Percentiles rank a stretch among this genome's conserved stretches.
Evolutionary conservation across 306 rosid species (phyloP).

Genomic region (Gynostemma pentaphyllum): DNA sequence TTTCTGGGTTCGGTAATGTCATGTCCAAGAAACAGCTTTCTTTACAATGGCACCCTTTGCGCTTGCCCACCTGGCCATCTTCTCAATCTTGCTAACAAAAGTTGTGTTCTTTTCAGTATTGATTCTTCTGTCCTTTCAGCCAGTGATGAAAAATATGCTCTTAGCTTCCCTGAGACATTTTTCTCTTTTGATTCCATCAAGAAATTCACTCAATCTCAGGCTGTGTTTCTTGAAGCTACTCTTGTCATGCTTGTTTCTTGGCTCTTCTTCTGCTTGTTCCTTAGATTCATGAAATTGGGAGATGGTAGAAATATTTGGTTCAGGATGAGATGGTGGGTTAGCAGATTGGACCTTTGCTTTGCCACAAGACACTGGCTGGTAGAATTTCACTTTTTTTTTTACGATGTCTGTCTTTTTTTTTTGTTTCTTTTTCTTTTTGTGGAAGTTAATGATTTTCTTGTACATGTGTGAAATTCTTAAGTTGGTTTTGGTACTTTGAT

Average conservation of each 20-base stretch:
- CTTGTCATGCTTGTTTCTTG: slow-evolving; percentile 62
- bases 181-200: slow-evolving; percentile 58
- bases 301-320: slow-evolving; percentile 76
- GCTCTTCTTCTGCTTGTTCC: slow-evolving; percentile 50
- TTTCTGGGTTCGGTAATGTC: slow-evolving; percentile 32
- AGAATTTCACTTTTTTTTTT: background rate
- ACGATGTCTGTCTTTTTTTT: background rate
- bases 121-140: slow-evolving; percentile 32
- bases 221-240: slow-evolving; percentile 88
- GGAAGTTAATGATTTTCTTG: background rate
- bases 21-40: slow-evolving; percentile 53
- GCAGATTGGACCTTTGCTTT: slow-evolving; percentile 83
- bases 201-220: slow-evolving; percentile 93
- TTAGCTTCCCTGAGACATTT: slow-evolving; percentile 47
- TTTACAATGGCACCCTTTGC: slow-evolving; percentile 55
- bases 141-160: slow-evolving; percentile 38
- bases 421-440: background rate
- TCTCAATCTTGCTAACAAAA: slow-evolving; percentile 17
- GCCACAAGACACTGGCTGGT: slow-evolving; percentile 97
- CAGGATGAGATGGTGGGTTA: slow-evolving; percentile 69
- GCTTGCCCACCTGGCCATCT: slow-evolving; percentile 68
- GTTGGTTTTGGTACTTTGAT: background rate
- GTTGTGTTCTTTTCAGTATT: slow-evolving; percentile 37
- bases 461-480: background rate
- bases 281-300: slow-evolving; percentile 52